Conservation (phyloP, 2,329 filamentous ascomycete species). For the Tolypocladium ovalisporum region DNA sequence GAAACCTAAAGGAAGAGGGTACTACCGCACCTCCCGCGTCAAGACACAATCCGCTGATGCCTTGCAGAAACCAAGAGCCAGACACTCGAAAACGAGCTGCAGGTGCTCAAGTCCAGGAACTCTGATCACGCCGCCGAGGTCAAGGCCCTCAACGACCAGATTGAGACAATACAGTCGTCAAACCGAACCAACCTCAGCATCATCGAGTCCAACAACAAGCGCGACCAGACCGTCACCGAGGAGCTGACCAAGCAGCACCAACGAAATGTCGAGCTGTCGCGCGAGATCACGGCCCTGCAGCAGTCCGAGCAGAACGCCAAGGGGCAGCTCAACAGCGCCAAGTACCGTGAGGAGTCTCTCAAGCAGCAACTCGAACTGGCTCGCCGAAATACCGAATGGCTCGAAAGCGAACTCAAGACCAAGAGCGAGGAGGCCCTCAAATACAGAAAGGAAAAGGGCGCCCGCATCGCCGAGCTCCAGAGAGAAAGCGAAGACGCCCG, state of each 20-base stretch:
- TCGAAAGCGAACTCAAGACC: conserved; percentile 82
- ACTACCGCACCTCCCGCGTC: conserved; percentile 7
- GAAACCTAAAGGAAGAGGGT: conserved; percentile 78
- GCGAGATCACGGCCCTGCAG: conserved; percentile 71
- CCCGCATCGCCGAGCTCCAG: conserved; percentile 78
- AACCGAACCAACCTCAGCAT: conserved; percentile 85
- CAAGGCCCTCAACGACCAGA: conserved; percentile 68
- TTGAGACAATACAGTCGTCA: conserved; percentile 77
- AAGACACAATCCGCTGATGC: background rate
- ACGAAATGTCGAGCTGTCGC: conserved; percentile 73
- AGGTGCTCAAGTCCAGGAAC: conserved; percentile 63
- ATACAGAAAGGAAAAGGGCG: conserved; percentile 88
- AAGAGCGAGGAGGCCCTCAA: conserved; percentile 81
- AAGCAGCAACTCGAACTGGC: conserved; percentile 85
- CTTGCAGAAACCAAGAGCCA: conserved; percentile 62
- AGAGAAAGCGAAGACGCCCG: conserved; percentile 78
- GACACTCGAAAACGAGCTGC: conserved; percentile 70
- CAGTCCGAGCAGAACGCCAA: conserved; percentile 76
- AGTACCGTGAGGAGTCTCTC: conserved; percentile 81
- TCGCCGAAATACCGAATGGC: conserved; percentile 86
- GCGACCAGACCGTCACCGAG: conserved; percentile 74
- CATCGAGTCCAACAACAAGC: conserved; percentile 78
- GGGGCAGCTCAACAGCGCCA: conserved; percentile 67
- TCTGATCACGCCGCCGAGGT: conserved; percentile 66
- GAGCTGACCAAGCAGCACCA: conserved; percentile 84